Base-by-base conservation (phyloP, 1,139 yeast species). In the Taphrina wiesneri region DNA sequence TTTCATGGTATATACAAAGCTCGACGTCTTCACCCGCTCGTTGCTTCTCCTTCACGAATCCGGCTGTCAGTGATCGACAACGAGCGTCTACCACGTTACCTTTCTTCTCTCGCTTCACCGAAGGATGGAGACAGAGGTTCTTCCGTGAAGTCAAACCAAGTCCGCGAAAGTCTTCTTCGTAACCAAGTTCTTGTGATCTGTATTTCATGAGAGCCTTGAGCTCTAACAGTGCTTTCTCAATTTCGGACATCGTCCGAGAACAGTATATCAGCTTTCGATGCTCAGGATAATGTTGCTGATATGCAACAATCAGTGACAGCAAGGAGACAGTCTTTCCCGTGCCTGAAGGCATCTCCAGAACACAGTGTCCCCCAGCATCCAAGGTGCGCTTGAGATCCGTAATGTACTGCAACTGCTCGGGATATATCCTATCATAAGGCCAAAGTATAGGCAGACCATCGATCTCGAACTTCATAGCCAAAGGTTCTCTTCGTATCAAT, bases 331-430 rank as follows among this genome's bases (percentile, higher is more conserved):
- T 93, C 75, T 93, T 93, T 52, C 99, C 99, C 3, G 99, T 93
- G 1, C 99, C 99, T n/a, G 99, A 93, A 73, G 99, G 99, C 99
- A 93, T 93, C 79, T 93, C 99, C 74, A 93, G 77, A 66, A 93
- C 92, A 78, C 97, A 89, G 76, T 92, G 68, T 5, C 68, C 99
- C 0, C 98, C 98, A 1, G 88, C 96, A 79, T 93, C 99, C 61
- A 93, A 79, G 0, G 98, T 89, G 75, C 87, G 86, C 78, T 93
- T 93, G 72, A 93, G 87, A 76, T 93, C 98, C 72, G 96, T 85
- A 98, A 93, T 93, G 77, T 93, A 93, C 52, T 93, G 93, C 81
- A 92, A 93, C 75, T 93, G 99, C 77, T 93, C 99, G 0, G 99
- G 99, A 75, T 93, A 93, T 68, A 93, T 93, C 74, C 90, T 83